Base-by-base conservation (phyloP, 2,329 filamentous ascomycete genomes). In the Venturia pyrina region DNA sequence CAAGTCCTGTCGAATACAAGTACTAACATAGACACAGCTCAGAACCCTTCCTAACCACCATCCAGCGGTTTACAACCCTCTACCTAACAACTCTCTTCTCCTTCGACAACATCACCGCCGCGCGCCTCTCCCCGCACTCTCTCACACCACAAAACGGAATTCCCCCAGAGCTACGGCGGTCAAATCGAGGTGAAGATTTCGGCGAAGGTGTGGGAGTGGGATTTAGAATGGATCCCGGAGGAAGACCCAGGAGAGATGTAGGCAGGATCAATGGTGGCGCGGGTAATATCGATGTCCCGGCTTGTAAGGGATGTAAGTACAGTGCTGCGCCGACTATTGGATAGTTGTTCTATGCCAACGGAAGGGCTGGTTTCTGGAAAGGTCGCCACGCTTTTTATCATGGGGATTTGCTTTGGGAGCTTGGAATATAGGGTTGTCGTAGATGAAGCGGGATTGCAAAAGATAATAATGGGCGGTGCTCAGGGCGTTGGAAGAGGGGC, bases 21-120 rank as follows among this genome's bases (percentile, higher is more conserved):
- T 37, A 37, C 53, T 59, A 59, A 59, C 28, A 37, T 8, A 11
- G 19, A 37, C 37, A 17, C 17, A 37, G 32, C 15, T 59, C 53
- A 59, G 53, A 59, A 59, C 53, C 53, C 53, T 21, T 59, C 32
- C 53, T 59, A 19, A 15, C 43, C 4, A 46, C 72, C 11, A 60
- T 75, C 66, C 65, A 72, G 41, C 70, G 72, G 68, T 76, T 77
- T 72, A 37, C 75, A 67, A 73, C 73, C 40, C 74, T 77, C 62
- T 77, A 77, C 69, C 62, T 77, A 57, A 75, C 75, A n/a, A 77
- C 75, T 0, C 73, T 77, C 68, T 76, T 77, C 72, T 73, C 70
- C 65, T 67, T 75, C 65, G 75, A 77, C 65, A 70, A 73, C 62
- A 75, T 72, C 71, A 68, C 73, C 62, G 74, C 75, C 13, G 75